A percentile compares a stretch with the other conserved stretches of the same genome.
Conservation (phyloP, 148 eudicot genomes). For the Mesembryanthemum crystallinum region DNA sequence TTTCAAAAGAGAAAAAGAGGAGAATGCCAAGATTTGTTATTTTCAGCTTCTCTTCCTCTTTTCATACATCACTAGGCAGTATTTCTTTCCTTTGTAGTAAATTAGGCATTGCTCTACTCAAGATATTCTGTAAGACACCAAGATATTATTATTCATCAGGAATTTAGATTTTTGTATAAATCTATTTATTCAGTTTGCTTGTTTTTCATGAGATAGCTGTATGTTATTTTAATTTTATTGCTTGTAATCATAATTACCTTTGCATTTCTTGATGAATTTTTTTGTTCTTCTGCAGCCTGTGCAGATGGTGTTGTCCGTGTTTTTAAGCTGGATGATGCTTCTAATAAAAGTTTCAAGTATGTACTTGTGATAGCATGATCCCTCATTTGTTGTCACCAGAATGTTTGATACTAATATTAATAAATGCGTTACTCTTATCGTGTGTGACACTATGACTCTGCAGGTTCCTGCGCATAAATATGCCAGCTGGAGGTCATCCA, state of each 20-base stretch:
- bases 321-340: slow-evolving; percentile 85
- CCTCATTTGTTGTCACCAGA: neutral
- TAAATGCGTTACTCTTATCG: slow-evolving; percentile 9
- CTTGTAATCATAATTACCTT: neutral
- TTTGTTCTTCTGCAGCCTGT: slow-evolving; percentile 61
- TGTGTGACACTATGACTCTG: neutral
- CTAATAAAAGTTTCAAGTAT: slow-evolving; percentile 94
- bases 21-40: too few relatives aligned
- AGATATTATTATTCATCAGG: neutral
- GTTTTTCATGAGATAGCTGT: neutral
- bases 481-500: slow-evolving; percentile 92
- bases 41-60: too few relatives aligned
- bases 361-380: slow-evolving; percentile 21
- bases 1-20: too few relatives aligned
- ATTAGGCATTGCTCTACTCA: neutral
- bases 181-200: neutral
- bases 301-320: slow-evolving; percentile 89
- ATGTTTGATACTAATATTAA: neutral
- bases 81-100: neutral
- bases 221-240: neutral
- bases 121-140: too few relatives aligned
- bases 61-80: neutral
- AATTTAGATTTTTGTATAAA: neutral
- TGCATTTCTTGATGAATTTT: neutral
- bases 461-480: slow-evolving; percentile 86